phyloP scores from a whole-genome alignment of 2,329 filamentous ascomycete genomes.

The Xylaria arbuscula region DNA sequence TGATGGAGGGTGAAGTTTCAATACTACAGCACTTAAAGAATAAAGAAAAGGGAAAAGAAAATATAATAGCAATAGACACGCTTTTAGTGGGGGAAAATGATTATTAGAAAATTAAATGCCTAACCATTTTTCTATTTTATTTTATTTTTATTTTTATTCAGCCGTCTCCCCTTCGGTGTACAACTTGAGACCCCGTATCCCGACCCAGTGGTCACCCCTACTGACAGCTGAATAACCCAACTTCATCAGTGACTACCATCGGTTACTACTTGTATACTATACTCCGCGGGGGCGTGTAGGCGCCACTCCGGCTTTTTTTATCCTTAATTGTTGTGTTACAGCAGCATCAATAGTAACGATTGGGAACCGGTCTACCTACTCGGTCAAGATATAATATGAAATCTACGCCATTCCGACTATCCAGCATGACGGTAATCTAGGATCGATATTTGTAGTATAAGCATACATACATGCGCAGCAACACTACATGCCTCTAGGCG shows the following conservation, averaged over 20 bases:
- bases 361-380: conserved; percentile 16
- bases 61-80: not conserved
- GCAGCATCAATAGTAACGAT: conserved; percentile 23
- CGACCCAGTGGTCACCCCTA: conserved; percentile 23
- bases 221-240: conserved; percentile 16
- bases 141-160: conserved; percentile 9
- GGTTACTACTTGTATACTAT: not conserved
- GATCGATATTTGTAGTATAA: conserved; percentile 23
- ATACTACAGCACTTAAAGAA: conserved; percentile 8
- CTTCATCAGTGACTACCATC: conserved; percentile 1
- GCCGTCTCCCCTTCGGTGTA: conserved; percentile 15
- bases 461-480: conserved; percentile 16
- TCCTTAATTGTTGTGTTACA: conserved; percentile 15
- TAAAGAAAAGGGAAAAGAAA: not conserved
- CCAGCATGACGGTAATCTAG: conserved; percentile 31
- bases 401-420: conserved; percentile 29
- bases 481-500: conserved; percentile 19
- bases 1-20: conserved; percentile 31
- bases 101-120: conserved; percentile 3
- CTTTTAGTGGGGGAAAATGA: not conserved
- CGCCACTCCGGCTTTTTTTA: conserved; percentile 17
- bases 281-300: conserved; percentile 3
- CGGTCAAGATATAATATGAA: conserved; percentile 17
- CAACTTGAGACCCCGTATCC: conserved; percentile 6
- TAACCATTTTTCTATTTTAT: conserved; percentile 2